Conservation (phyloP, 345 rosid species). For the Dipteronia dyeriana region DNA sequence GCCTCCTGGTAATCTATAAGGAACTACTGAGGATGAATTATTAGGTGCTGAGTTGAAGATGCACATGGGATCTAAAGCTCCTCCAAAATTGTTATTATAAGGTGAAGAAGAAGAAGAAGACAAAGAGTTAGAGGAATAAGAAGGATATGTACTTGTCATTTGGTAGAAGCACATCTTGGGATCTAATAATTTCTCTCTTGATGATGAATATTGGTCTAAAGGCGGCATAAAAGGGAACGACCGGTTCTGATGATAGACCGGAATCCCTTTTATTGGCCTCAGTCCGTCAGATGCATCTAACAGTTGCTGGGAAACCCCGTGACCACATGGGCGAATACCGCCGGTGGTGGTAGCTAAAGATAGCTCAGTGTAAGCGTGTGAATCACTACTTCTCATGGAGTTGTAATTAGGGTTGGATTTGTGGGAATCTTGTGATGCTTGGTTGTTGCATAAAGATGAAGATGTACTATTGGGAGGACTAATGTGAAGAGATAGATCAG, state of each 20-base stretch:
- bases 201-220: slow-evolving; percentile 5
- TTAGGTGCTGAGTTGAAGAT: slow-evolving; percentile 39
- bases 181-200: slow-evolving; percentile 34
- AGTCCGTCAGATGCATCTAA: slow-evolving; percentile 41
- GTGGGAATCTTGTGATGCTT: slow-evolving; percentile 2
- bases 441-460: slow-evolving; percentile 20
- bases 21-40: slow-evolving; percentile 19
- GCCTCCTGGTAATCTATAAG: slow-evolving; percentile 35
- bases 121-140: slow-evolving; percentile 37
- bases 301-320: slow-evolving; percentile 29
- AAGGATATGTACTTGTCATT: slow-evolving; percentile 7
- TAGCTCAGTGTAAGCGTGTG: slow-evolving; percentile 39
- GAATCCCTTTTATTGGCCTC: slow-evolving; percentile 81
- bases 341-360: slow-evolving; percentile 36
- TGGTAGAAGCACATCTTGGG: slow-evolving; percentile 48
- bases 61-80: slow-evolving; percentile 54
- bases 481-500: slow-evolving; percentile 78
- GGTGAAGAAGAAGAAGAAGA: slow-evolving; percentile 40
- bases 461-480: slow-evolving; percentile 53
- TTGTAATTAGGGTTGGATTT: slow-evolving; percentile 21
- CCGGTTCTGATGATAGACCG: slow-evolving; percentile 64
- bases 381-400: slow-evolving; percentile 16
- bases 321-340: slow-evolving; percentile 2
- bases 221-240: slow-evolving; percentile 49
- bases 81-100: slow-evolving; percentile 35